Base-by-base conservation (phyloP, 371 early-diverging fungal species). In the Quaeritorhiza haematococci region DNA sequence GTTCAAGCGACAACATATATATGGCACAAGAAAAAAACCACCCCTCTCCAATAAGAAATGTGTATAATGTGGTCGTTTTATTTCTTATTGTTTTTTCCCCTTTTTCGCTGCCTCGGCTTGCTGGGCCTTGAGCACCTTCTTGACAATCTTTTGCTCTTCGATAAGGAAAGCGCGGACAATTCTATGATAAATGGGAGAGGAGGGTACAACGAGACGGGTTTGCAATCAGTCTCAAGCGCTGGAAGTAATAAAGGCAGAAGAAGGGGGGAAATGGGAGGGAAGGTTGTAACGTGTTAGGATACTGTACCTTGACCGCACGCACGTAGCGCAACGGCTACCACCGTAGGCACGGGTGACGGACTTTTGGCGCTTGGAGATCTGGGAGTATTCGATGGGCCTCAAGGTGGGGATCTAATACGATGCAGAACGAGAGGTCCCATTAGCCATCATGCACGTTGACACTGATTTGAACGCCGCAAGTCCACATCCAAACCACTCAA, bases 131-230 rank as follows among this genome's bases (percentile, higher is more conserved):
- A 94, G 81, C 65, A 94, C 93, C 80, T 88, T 92, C 92, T 96
- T 96, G 77, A 96, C 95, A 69, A 97, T 95, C 92, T 96, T 96
- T 83, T 96, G 96, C 84, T 97, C 98, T 83, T 97, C 98, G 62
- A 97, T 91, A 72, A 97, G 84, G 90, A 97, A 97, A 68, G 96
- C 94, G 67, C 98, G 93, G 67, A 97, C 90, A 79, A 97, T 93
- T 65, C 87, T 73, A 38, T 17, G 15, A 46, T 10, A 32, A 29
- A n/a, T n/a, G n/a, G n/a, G n/a, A n/a, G n/a, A n/a, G n/a, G n/a
- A n/a, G n/a, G n/a, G 4, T 28, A 23, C 19, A n/a, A 10, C 3
- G 3, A 23, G 27, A 26, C 27, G 3, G 19, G 33, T 49, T 3
- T 21, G 3, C 33, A 2, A 49, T 8, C 21, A 43, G 15, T 32